Evolutionary conservation across 1,284 basidiomycete genomes (phyloP), one percentile per base, ranked within the genome.

Genomic region (Coniferiporia sulphurascens): DNA sequence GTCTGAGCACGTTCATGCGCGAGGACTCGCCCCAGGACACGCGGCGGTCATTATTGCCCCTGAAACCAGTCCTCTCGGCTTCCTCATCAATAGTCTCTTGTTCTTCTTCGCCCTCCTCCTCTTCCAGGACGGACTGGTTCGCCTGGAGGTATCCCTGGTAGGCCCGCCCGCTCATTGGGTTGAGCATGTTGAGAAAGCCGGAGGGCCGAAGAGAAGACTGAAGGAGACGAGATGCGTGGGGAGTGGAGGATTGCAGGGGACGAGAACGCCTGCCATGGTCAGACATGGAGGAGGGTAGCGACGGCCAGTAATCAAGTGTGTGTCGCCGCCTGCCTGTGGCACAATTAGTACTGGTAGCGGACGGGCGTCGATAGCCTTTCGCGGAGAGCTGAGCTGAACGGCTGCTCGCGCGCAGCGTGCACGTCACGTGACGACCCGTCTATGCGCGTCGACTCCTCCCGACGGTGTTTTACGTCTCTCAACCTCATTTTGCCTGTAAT

Each of bases 121-220:
- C 86, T 68, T 87, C 84, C 34, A 83, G 72, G 4, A 85, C 74
- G 32, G 82, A 83, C 69, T 87, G 85, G 68, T 79, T 82, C 46
- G 86, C 85, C 65, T 83, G 85, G 21, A 78, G 74, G 72, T 91
- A 87, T 44, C 90, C 85, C 66, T 85, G 80, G 70, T 87, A 82
- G 61, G 78, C 72, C 68, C 85, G 76, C 64, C 82, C 81, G 21
- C 52, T 57, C 81, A 91, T 86, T 38, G 91, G 89, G 68, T 93
- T 93, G 44, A 93, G 77, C 78, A 89, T 83, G 71, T 85, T 86
- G 65, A 93, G 84, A 67, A 93, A 90, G 48, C 61, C 61, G 17
- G 57, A 59, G 13, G 61, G 61, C 19, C 61, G 57, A n/a, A 62
- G 51, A 4, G 57, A 59, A 22, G 61, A 59, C 35, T 62, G 61